Conservation (phyloP, 768 basidiomycete species). For the Dentipellis sp. region DNA sequence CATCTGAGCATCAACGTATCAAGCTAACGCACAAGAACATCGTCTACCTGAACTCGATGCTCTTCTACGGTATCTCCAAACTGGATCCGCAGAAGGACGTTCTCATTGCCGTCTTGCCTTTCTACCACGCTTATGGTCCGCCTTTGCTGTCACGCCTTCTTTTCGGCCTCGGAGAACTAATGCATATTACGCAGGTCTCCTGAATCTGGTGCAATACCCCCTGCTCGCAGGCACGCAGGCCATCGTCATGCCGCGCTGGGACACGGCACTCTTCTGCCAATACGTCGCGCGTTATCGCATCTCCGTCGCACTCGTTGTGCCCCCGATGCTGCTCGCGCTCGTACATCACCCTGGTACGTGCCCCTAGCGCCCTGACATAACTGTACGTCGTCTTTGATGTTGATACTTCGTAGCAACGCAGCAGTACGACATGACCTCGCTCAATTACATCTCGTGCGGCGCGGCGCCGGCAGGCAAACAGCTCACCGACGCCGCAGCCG, state of each 20-base stretch:
- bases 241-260: conserved; percentile 60
- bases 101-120: conserved; percentile 58
- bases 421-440: conserved; percentile 54
- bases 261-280: conserved; percentile 56
- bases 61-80: conserved; percentile 33
- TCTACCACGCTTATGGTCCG: conserved; percentile 42
- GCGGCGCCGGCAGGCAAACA: conserved; percentile 74
- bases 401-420: conserved; percentile 37
- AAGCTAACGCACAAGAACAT: conserved; percentile 66
- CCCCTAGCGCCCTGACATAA: too few species aligned
- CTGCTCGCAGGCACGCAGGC: conserved; percentile 39
- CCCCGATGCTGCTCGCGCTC: conserved; percentile 76
- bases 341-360: conserved; percentile 56
- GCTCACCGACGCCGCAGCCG: conserved; percentile 40
- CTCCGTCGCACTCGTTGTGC: conserved; percentile 54
- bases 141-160: conserved; percentile 27
- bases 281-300: conserved; percentile 58
- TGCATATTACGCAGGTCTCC: conserved; percentile 31
- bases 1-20: neutral
- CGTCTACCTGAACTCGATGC: conserved; percentile 45
- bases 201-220: conserved; percentile 56
- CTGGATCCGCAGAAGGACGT: conserved; percentile 34
- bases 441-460: conserved; percentile 55
- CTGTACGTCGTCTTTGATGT: too few species aligned
- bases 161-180: conserved; percentile 16